Percentiles rank a stretch among this genome's conserved stretches.
Evolutionary conservation across 306 rosid species (phyloP).

Genomic region (Rubus idaeus): DNA sequence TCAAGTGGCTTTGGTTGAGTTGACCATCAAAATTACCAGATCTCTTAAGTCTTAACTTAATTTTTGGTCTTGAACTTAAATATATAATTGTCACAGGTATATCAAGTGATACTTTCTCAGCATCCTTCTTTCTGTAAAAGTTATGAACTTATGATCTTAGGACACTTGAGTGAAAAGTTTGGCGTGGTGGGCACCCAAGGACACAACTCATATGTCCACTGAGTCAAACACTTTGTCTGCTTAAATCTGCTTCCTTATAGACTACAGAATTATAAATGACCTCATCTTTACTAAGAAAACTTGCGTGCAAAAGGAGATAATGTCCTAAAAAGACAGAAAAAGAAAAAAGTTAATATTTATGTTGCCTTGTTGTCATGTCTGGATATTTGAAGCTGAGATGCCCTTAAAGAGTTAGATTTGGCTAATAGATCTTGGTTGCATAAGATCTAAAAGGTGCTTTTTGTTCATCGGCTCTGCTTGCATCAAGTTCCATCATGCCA

Average conservation of each 20-base stretch:
- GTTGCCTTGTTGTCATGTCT: neutral
- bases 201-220: neutral
- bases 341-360: neutral
- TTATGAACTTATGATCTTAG: neutral
- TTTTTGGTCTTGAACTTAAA: neutral
- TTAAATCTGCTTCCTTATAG: neutral
- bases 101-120: neutral
- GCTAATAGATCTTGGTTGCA: neutral
- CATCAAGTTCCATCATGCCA: neutral
- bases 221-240: neutral
- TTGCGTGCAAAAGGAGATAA: neutral
- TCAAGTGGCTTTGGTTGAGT: neutral
- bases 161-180: neutral
- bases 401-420: neutral
- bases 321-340: neutral
- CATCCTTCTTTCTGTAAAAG: neutral
- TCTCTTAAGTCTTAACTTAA: neutral
- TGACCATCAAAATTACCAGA: neutral
- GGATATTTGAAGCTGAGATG: neutral
- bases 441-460: neutral
- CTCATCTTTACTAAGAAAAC: neutral
- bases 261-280: too few relatives aligned
- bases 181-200: neutral
- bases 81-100: neutral
- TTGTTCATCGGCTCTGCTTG: neutral